Evolutionary conservation across 2,329 filamentous ascomycete genomes (phyloP).

Genomic region (Bipolaris sorokiniana): DNA sequence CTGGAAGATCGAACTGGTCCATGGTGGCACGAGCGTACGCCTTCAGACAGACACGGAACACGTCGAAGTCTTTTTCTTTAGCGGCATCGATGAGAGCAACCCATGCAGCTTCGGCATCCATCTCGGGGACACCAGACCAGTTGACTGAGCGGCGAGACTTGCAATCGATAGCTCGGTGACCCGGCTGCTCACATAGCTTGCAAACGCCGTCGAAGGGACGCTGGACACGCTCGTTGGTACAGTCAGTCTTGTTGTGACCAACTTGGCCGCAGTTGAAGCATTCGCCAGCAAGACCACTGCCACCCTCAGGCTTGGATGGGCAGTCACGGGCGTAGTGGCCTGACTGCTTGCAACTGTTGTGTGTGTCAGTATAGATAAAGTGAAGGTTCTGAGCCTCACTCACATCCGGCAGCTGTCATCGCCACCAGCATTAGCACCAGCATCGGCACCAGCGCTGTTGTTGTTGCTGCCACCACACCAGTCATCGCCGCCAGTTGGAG

Average conservation of each 20-base stretch:
- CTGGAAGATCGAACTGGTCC: conserved; percentile 50
- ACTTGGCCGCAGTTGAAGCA: conserved; percentile 67
- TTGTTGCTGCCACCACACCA: conserved; percentile 18
- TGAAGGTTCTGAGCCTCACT: conserved; percentile 25
- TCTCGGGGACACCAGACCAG: conserved; percentile 53
- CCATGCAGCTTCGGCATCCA: conserved; percentile 59
- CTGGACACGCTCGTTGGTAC: conserved; percentile 61
- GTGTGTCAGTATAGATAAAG: conserved; percentile 34
- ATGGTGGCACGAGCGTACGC: conserved; percentile 56
- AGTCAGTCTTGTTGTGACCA: conserved; percentile 69
- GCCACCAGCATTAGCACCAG: conserved; percentile 34
- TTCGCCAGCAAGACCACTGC: conserved; percentile 49
- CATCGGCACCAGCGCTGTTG: conserved; percentile 13
- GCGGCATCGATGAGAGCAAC: conserved; percentile 56
- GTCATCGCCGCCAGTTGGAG: conserved; percentile 11
- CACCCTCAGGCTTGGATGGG: conserved; percentile 49
- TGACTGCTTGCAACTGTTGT: conserved; percentile 49
- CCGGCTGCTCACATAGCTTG: conserved; percentile 60
- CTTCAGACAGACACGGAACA: conserved; percentile 55
- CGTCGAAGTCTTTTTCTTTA: conserved; percentile 56
- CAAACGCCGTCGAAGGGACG: conserved; percentile 63
- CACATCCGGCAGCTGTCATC: conserved; percentile 51
- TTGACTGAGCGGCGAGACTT: conserved; percentile 48
- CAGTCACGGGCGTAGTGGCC: conserved; percentile 59
- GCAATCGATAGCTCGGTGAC: conserved; percentile 58